phyloP scores from a whole-genome alignment of 345 rosid genomes.

The Streptanthus diversifolius region DNA sequence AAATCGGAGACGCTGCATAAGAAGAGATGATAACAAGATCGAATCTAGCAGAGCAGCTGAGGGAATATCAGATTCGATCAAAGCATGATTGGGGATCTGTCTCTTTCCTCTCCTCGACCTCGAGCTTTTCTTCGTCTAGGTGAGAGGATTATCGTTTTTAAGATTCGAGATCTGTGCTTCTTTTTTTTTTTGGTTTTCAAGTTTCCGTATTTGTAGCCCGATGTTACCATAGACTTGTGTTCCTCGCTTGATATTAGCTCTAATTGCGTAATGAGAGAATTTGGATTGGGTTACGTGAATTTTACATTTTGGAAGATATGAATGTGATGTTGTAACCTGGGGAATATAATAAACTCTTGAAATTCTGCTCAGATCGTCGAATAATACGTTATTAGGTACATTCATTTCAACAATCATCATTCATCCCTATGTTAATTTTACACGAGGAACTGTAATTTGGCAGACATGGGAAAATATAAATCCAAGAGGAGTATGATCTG shows the following conservation, averaged over 20 bases:
- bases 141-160: slow-evolving; percentile 21
- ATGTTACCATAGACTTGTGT: not conserved
- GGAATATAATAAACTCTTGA: not conserved
- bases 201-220: not conserved
- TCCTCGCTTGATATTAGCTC: slow-evolving; percentile 2
- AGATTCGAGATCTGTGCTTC: slow-evolving; percentile 20
- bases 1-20: slow-evolving; percentile 1
- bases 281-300: slow-evolving; percentile 8
- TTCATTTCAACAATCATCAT: not conserved
- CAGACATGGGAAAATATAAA: not conserved
- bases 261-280: slow-evolving; percentile 7
- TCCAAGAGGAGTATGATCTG: not conserved
- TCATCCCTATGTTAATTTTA: not conserved
- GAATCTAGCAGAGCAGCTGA: slow-evolving; percentile 88
- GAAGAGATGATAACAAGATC: slow-evolving; percentile 89
- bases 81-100: slow-evolving; percentile 96
- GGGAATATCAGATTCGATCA: slow-evolving; percentile 97
- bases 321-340: not conserved
- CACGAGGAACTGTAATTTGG: not conserved
- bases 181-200: not conserved
- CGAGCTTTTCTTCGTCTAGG: slow-evolving; percentile 74
- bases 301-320: slow-evolving; percentile 15
- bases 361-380: not conserved
- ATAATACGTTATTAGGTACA: not conserved
- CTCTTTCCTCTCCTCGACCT: slow-evolving; percentile 83